Evolutionary conservation across 2,329 filamentous ascomycete species (phyloP), one percentile per base, ranked within the genome.

Genomic region (Balansia obtecta): DNA sequence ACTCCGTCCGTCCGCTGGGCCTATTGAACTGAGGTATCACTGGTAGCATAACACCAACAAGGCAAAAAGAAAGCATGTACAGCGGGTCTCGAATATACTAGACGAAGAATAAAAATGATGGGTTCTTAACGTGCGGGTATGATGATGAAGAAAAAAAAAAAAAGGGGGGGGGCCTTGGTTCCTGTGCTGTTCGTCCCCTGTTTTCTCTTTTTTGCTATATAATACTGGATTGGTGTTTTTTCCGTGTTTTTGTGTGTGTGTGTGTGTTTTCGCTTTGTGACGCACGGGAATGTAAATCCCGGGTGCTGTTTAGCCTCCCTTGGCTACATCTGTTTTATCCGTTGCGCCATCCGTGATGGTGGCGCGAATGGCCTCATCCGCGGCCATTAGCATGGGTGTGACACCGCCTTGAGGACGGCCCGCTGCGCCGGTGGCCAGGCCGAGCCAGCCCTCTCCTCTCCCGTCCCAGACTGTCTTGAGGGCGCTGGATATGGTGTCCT

Each of bases 361-460:
- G n/a, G 64, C 58, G 41, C 70, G 65, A 30, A 80, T 57, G 13
- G 67, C 68, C 16, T 72, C 70, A 58, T 79, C 74, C 9, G 76
- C 64, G 16, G 69, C 67, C 44, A 62, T 61, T 27, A 81, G 63
- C 55, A 80, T 63, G 50, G 72, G 71, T 32, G 74, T 68, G 9
- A 74, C 70, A 38, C 65, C 65, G 4, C 57, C 59, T 33, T 64
- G 60, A 32, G 65, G 62, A 54, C 60, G 63, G 6, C 68, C 72
- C 7, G 74, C 75, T 2, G 72, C 76, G 49, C 74, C 68, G 3
- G 65, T 68, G 37, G 61, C 59, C 45, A 80, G 69, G 1, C 76
- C 75, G 39, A 65, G 63, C 72, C 75, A 79, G 18, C 66, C 67
- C 2, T 65, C 56, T 11, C 72, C 74, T 45, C 61, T 65, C 13